Evolutionary conservation across 208 protist genomes (phyloP).

Genomic region (Trypanosoma brucei): DNA sequence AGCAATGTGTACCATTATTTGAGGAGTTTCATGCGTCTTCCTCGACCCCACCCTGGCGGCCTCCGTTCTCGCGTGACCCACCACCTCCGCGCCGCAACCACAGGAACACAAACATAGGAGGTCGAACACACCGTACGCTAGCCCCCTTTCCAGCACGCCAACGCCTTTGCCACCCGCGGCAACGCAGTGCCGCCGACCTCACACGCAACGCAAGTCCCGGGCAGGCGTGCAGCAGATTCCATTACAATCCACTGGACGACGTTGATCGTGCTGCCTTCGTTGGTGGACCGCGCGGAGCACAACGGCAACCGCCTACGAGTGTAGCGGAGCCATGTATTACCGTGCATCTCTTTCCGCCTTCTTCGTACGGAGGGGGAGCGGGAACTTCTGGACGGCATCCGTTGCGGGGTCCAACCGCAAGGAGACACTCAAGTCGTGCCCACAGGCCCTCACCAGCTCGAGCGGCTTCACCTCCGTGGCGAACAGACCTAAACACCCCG

Average conservation of each 20-base stretch:
- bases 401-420: conserved; percentile 9
- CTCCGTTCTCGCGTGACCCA: neutral
- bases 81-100: neutral
- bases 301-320: neutral
- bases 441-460: conserved; percentile 15
- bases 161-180: conserved; percentile 45
- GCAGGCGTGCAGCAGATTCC: neutral
- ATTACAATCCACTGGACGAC: neutral
- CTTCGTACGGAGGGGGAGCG: neutral
- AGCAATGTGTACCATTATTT: neutral
- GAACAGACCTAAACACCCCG: conserved; percentile 59
- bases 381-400: neutral
- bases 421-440: neutral
- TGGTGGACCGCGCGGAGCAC: neutral
- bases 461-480: conserved; percentile 54
- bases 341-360: conserved; percentile 13
- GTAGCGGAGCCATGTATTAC: conserved; percentile 26
- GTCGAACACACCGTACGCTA: neutral
- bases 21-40: neutral
- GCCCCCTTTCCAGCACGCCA: conserved; percentile 28
- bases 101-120: neutral
- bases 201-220: neutral
- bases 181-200: conserved; percentile 10
- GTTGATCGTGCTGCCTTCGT: neutral
- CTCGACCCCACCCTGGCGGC: neutral